Evolutionary conservation across 179 eudicot species (phyloP), one percentile per base, ranked within the genome.

Genomic region (Silene vulgaris): DNA sequence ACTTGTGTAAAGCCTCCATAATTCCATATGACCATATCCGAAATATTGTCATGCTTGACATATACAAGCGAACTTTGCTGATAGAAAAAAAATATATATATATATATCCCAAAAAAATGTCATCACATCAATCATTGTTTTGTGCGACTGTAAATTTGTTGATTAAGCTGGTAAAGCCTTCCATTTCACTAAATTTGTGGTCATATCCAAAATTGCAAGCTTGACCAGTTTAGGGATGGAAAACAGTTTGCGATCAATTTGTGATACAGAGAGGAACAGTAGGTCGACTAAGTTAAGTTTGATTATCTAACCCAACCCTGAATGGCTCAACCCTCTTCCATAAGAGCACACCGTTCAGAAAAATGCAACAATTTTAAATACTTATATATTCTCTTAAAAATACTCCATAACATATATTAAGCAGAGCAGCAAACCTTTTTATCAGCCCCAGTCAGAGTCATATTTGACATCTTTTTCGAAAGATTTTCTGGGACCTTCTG

Each of bases 401-500:
- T 37, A 72, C 40, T 35, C 7, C 40, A 7, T 5, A 35, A 16
- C 54, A 30, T 19, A 28, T 26, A 0, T 6, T 35, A 37, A 28
- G 45, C 28, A 29, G 26, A 26, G 69, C 81, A 73, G 64, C 81
- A 73, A 81, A 91, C 97, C 97, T 91, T 89, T 82, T 85, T 91
- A 74, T 83, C 86, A 73, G 90, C 82, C 62, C 90, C 96, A 79
- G 80, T 70, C 75, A 94, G 72, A 76, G 96, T 88, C 69, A 94
- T 80, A 40, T 77, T 77, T 19, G 98, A 87, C 50, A 94, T 88
- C 86, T 84, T 88, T 72, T 88, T 88, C 0, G 96, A 88, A 56
- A 94, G 89, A 76, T 87, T 85, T 77, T 94, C 97, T 0, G 98
- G 92, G 80, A 82, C 89, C 82, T 93, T 89, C 86, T 90, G 89